These are phyloP conservation scores for Fragilaria radians DNA, from an alignment of 108 stramenopile genomes.

Conservation along the genomic window DNA sequence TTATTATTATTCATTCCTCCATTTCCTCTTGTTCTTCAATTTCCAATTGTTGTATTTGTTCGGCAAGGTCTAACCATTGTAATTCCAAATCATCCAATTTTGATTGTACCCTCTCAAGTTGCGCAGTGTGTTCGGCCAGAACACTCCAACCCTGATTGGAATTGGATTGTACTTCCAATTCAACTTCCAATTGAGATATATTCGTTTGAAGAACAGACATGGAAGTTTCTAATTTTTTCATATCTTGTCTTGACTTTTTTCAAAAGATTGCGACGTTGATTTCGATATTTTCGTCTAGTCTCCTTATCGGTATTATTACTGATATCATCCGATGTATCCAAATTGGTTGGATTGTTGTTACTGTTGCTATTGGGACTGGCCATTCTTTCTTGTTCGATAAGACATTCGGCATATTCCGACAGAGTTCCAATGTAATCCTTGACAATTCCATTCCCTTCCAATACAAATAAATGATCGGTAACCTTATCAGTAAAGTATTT, in stretches of 20 bases:
- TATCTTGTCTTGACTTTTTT: slow-evolving; percentile 63
- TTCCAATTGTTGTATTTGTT: too few species aligned
- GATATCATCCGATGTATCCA: slow-evolving; percentile 7
- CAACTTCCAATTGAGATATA: slow-evolving; percentile 30
- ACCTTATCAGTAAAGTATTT: slow-evolving; percentile 91
- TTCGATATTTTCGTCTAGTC: slow-evolving; percentile 51
- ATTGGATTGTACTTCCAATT: slow-evolving; percentile 40
- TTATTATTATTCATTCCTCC: too few species aligned
- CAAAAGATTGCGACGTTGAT: slow-evolving; percentile 50
- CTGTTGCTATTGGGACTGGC: background rate
- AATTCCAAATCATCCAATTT: slow-evolving; percentile 76
- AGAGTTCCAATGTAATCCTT: slow-evolving; percentile 77
- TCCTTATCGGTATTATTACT: slow-evolving; percentile 56
- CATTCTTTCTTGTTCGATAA: slow-evolving; percentile 60
- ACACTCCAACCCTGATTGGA: slow-evolving; percentile 72
- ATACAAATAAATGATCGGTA: slow-evolving; percentile 84
- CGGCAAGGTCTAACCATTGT: slow-evolving; percentile 74
- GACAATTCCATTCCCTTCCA: slow-evolving; percentile 76
- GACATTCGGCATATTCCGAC: slow-evolving; percentile 71
- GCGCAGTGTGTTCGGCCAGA: slow-evolving; percentile 63
- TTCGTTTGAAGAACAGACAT: slow-evolving; percentile 58
- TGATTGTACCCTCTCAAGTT: slow-evolving; percentile 44
- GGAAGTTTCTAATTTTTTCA: slow-evolving; percentile 45
- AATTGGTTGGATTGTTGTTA: background rate
- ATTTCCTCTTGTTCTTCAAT: too few species aligned